Conservation (phyloP, 106 monocot species). For the Allium cepa region DNA sequence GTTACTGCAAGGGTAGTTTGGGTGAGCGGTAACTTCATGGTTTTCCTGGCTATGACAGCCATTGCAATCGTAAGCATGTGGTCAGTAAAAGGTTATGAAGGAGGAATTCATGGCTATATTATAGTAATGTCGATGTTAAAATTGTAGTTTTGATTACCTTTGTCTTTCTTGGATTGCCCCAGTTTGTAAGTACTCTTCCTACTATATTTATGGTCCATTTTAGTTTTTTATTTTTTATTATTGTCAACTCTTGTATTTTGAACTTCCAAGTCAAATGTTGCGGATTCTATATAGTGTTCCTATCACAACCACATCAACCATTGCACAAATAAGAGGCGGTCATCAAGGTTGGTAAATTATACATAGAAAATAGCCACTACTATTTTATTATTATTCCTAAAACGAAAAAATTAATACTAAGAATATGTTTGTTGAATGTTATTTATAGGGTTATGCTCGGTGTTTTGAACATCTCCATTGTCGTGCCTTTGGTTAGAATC, state of each 20-base stretch:
- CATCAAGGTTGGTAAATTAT: too few species aligned
- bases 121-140: constrained; percentile 5
- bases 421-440: too few species aligned
- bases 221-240: too few species aligned
- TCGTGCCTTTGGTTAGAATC: constrained; percentile 36
- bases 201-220: background rate
- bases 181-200: constrained; percentile 8
- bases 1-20: constrained; percentile 36
- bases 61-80: constrained; percentile 20
- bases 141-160: constrained; percentile 31
- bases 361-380: too few species aligned
- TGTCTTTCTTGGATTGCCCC: constrained; percentile 36
- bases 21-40: constrained; percentile 48
- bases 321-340: constrained; percentile 34
- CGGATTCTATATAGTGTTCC: constrained; percentile 53
- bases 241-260: too few species aligned
- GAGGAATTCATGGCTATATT: background rate
- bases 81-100: background rate
- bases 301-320: constrained; percentile 33
- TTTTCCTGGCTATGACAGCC: constrained; percentile 36
- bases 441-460: constrained; percentile 43
- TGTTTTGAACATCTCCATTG: constrained; percentile 50
- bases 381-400: too few species aligned
- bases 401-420: too few species aligned
- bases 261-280: too few species aligned